Percentiles rank a stretch among this genome's conserved stretches.
Conservation (phyloP, 2,329 filamentous ascomycete genomes). For the Cercospora sp. region DNA sequence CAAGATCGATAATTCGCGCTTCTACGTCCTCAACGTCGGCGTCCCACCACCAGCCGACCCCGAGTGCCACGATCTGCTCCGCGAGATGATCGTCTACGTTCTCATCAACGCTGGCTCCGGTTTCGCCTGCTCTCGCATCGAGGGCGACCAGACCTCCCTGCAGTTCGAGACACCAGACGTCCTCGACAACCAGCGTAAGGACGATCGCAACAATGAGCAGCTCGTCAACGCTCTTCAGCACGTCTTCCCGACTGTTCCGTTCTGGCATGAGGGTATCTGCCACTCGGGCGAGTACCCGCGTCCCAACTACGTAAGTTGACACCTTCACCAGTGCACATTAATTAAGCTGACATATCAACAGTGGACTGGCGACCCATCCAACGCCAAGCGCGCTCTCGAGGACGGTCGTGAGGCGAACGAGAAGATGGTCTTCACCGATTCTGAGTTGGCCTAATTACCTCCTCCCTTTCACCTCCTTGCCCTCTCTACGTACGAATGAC, state of each 20-base stretch:
- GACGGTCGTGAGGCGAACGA: not conserved
- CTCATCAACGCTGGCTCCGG: not conserved
- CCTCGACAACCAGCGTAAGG: not conserved
- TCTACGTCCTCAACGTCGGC: not conserved
- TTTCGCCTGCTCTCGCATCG: not conserved
- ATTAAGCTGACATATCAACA: not conserved
- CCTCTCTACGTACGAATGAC: too few relatives aligned
- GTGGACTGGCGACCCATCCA: not conserved
- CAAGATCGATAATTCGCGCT: constrained; percentile 1
- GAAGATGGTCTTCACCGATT: not conserved
- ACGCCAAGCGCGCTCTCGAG: not conserved
- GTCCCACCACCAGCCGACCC: not conserved
- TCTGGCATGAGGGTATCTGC: not conserved
- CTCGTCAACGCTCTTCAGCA: not conserved
- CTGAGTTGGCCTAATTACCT: not conserved
- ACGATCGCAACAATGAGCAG: not conserved
- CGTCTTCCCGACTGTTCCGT: not conserved
- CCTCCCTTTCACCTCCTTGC: too few relatives aligned
- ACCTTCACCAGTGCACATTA: too few relatives aligned
- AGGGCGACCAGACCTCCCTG: not conserved
- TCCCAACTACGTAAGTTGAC: not conserved
- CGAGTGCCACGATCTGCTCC: not conserved
- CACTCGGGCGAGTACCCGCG: not conserved
- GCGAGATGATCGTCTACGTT: not conserved
- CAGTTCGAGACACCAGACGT: not conserved